Evolutionary conservation across 441 rosid genomes (phyloP), one percentile per base, ranked within the genome.

Genomic region (Francoa sonchifolia): DNA sequence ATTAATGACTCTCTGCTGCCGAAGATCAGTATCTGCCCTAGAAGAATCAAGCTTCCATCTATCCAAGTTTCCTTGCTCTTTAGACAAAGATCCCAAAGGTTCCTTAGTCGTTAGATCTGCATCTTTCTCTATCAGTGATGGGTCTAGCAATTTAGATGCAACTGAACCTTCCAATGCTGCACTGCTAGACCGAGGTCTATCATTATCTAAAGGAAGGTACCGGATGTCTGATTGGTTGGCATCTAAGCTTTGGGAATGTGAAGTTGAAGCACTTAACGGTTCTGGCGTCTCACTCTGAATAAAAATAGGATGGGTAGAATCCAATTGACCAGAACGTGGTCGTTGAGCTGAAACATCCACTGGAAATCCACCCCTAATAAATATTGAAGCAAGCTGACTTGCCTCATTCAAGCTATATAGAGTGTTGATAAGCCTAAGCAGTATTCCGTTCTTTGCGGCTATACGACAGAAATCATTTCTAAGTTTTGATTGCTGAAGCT

Each of bases 371-470:
- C 71, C 59, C 46, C 75, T 84, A 47, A 69, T 69, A 27, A 92
- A 72, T 26, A 69, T 49, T 57, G 88, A 68, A 47, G 85, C 88
- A 51, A 87, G 69, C 53, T 77, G 77, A 55, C 94, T 76, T 55
- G 99, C 92, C 71, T 92, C 99, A 61, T 88, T 92, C 71, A 92
- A 71, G 74, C 99, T 92, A 53, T 92, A 71, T 21, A 92, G 95
- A 35, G 99, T 83, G 60, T 92, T 92, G 63, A 83, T 76, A 38
- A 87, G 80, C 74, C 97, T 72, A 38, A 61, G 68, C 44, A 92
- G 64, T 57, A 83, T 83, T 38, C 95, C 95, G 62, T 81, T 77
- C 59, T 83, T 92, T 19, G 99, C 94, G 61, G 97, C 99, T 35
- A 92, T 81, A 21, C 79, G 77, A 55, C 99, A 92, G 48, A 92